A percentile compares a stretch with the other conserved stretches of the same genome.
phyloP scores from a whole-genome alignment of 108 stramenopile genomes.

The Schizochytrium sp. region DNA sequence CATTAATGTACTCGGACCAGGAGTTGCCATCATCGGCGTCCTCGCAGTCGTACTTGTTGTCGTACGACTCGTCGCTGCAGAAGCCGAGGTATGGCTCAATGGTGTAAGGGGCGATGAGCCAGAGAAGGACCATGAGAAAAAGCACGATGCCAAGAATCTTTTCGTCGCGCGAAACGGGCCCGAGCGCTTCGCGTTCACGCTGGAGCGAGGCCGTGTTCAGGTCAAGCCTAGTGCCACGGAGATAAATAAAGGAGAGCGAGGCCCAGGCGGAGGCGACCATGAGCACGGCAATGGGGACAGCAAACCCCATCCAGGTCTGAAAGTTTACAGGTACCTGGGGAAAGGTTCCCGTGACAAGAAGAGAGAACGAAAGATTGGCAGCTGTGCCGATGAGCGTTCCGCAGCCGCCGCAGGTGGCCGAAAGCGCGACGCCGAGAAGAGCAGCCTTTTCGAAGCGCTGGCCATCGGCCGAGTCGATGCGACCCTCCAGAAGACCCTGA shows the following conservation, averaged over 20 bases:
- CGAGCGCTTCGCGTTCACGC: background rate
- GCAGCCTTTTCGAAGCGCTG: background rate
- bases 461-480: background rate
- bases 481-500: background rate
- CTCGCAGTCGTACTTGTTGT: background rate
- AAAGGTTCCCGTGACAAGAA: background rate
- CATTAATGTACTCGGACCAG: background rate
- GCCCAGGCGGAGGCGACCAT: background rate
- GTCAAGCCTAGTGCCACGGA: background rate
- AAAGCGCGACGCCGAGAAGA: background rate
- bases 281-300: background rate
- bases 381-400: background rate
- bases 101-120: background rate
- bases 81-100: background rate
- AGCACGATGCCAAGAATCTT: background rate
- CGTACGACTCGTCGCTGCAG: background rate
- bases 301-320: background rate
- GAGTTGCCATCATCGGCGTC: background rate
- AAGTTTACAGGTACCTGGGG: background rate
- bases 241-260: background rate
- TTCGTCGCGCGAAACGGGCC: background rate
- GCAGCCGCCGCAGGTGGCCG: background rate
- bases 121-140: background rate
- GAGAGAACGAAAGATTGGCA: background rate
- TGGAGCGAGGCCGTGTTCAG: background rate